A percentile compares a stretch with the other conserved stretches of the same genome.
These are phyloP conservation scores for Talaromyces pinophilus DNA, from an alignment of 2,329 filamentous ascomycete genomes.

Conservation along the genomic window DNA sequence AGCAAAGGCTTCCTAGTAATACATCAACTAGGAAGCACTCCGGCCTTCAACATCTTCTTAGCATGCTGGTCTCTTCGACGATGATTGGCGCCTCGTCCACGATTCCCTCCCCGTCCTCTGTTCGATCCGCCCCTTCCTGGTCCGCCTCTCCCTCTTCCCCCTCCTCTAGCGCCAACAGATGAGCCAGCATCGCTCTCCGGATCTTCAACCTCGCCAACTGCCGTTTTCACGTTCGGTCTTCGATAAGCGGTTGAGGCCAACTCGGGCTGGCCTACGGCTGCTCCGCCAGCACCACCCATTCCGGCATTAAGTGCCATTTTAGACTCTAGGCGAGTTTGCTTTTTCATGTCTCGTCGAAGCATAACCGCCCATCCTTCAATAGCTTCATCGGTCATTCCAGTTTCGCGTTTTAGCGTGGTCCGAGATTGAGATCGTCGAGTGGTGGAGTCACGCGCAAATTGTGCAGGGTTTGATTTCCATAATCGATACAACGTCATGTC, in stretches of 20 bases:
- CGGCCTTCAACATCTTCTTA: constrained; percentile 62
- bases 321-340: constrained; percentile 68
- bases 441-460: constrained; percentile 71
- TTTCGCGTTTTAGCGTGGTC: constrained; percentile 67
- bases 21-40: constrained; percentile 37
- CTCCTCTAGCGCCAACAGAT: constrained; percentile 39
- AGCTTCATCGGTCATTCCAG: constrained; percentile 87
- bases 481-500: constrained; percentile 74
- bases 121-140: constrained; percentile 48
- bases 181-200: constrained; percentile 30
- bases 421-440: constrained; percentile 68
- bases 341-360: constrained; percentile 70
- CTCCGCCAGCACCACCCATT: constrained; percentile 28
- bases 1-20: not conserved
- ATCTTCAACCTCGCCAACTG: constrained; percentile 41
- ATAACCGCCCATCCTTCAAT: constrained; percentile 95
- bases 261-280: constrained; percentile 58
- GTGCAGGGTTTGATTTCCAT: constrained; percentile 63
- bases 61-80: constrained; percentile 72
- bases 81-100: constrained; percentile 72
- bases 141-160: constrained; percentile 50
- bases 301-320: constrained; percentile 68
- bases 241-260: constrained; percentile 68
- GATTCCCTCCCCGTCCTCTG: constrained; percentile 49
- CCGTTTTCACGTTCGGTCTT: constrained; percentile 41